Percentiles rank a stretch among this genome's conserved stretches.
phyloP scores from a whole-genome alignment of 2,329 filamentous ascomycete genomes.

The Colletotrichum lini region DNA sequence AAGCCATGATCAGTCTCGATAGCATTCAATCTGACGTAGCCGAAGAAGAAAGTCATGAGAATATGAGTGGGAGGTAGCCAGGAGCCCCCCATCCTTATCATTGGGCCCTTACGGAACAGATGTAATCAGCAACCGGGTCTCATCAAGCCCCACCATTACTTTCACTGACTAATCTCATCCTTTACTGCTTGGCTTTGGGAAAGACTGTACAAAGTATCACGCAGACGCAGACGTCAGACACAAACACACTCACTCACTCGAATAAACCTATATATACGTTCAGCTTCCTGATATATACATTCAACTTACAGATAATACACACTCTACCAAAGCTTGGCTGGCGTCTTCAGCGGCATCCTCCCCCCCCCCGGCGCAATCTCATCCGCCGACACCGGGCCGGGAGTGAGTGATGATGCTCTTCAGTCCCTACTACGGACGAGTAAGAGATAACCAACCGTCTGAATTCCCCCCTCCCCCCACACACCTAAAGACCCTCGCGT shows the following conservation, averaged over 20 bases:
- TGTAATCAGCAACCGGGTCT: too few species aligned
- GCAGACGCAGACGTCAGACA: not conserved
- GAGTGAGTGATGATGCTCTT: not conserved
- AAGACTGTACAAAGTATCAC: too few species aligned
- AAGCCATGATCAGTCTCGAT: too few species aligned
- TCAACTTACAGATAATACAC: too few species aligned
- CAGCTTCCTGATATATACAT: too few species aligned
- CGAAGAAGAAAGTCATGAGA: not conserved
- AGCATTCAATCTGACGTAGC: too few species aligned
- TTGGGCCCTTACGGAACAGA: too few species aligned
- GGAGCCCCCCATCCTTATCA: too few species aligned
- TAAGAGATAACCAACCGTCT: conserved; percentile 19
- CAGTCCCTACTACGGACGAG: conserved; percentile 5
- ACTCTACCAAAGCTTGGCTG: not conserved
- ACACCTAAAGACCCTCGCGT: not conserved
- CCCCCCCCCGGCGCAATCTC: not conserved
- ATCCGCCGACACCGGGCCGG: conserved; percentile 37
- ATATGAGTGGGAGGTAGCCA: not conserved
- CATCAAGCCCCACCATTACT: not conserved
- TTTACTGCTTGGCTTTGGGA: too few species aligned
- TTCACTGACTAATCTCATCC: not conserved
- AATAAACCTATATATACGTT: too few species aligned
- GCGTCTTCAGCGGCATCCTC: not conserved
- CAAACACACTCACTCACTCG: too few species aligned
- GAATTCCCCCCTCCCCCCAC: not conserved